These are phyloP conservation scores for Marchantia paleacea DNA, from an alignment of 225 moss, liverwort and hornwort species.

Conservation along the genomic window DNA sequence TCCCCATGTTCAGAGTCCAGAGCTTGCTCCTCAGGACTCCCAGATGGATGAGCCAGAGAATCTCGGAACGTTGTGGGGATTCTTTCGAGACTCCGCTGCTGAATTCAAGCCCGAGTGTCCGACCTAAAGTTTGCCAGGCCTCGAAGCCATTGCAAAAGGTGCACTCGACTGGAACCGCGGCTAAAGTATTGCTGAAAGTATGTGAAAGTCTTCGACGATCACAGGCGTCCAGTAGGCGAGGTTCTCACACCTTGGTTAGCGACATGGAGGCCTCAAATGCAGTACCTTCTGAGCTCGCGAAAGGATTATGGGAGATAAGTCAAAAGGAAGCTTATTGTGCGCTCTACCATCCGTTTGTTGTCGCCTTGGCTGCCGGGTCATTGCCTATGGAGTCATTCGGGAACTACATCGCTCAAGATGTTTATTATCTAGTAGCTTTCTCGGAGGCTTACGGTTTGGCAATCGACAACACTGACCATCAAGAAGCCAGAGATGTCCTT, in stretches of 20 bases:
- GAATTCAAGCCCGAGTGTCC: neutral
- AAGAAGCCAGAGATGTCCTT: constrained; percentile 51
- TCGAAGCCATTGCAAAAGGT: neutral
- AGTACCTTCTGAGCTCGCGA: constrained; percentile 38
- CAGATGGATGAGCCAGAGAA: constrained; percentile 4
- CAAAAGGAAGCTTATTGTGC: constrained; percentile 64
- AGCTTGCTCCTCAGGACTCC: constrained; percentile 16
- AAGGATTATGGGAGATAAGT: constrained; percentile 53
- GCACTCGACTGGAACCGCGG: neutral
- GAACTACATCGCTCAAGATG: constrained; percentile 77
- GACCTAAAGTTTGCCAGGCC: neutral
- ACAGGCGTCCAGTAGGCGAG: neutral
- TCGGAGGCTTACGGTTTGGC: constrained; percentile 66
- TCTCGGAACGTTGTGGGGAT: neutral
- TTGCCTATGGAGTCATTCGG: constrained; percentile 55
- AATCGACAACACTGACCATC: constrained; percentile 63
- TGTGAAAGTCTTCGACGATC: neutral
- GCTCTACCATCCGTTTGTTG: constrained; percentile 84
- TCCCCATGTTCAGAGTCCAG: constrained; percentile 14
- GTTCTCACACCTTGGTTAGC: neutral
- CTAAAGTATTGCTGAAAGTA: neutral
- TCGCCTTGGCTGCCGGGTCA: constrained; percentile 67
- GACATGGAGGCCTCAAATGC: constrained; percentile 6
- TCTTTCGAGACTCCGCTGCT: neutral
- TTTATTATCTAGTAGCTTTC: constrained; percentile 71